These are phyloP conservation scores for Xeromyces bisporus DNA, from an alignment of 495 filamentous ascomycete species.

Conservation along the genomic window DNA sequence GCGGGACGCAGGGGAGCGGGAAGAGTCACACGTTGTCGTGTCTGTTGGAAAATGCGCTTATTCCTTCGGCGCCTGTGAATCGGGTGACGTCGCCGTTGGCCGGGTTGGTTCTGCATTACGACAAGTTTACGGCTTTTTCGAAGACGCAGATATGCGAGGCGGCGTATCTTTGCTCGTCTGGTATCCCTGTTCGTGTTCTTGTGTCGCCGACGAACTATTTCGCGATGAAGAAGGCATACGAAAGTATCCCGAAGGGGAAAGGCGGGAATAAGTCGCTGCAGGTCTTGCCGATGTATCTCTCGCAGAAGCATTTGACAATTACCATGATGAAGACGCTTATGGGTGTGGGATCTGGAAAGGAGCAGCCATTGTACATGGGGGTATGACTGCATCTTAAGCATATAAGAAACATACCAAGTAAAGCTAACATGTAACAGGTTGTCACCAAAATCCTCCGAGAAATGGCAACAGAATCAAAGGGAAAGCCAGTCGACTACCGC, in stretches of 20 bases:
- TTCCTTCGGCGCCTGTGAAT: conserved; percentile 29
- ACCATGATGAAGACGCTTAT: conserved; percentile 44
- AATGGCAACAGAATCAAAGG: conserved; percentile 18
- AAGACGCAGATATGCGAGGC: conserved; percentile 43
- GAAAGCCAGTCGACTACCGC: not conserved
- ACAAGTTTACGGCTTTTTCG: conserved; percentile 27
- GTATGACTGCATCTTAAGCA: conserved; percentile 22
- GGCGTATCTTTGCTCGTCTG: conserved; percentile 34
- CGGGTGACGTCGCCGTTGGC: conserved; percentile 35
- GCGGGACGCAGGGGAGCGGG: conserved; percentile 58
- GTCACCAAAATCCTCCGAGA: conserved; percentile 23
- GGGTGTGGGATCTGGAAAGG: conserved; percentile 30
- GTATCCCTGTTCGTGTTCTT: conserved; percentile 38
- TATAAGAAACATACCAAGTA: conserved; percentile 24
- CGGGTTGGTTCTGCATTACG: conserved; percentile 54
- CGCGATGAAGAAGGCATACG: conserved; percentile 16
- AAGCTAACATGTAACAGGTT: conserved; percentile 19
- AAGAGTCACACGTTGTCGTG: conserved; percentile 61
- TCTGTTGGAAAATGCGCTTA: conserved; percentile 39
- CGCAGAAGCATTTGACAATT: conserved; percentile 37
- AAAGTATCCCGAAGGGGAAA: conserved; percentile 7
- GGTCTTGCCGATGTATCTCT: conserved; percentile 33
- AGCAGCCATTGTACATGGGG: conserved; percentile 41
- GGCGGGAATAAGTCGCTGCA: conserved; percentile 7
- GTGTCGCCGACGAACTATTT: conserved; percentile 39